Percentiles rank a stretch among this genome's conserved stretches.
phyloP scores from a whole-genome alignment of 768 basidiomycete species.

The Gloeopeniophorella convolvens region DNA sequence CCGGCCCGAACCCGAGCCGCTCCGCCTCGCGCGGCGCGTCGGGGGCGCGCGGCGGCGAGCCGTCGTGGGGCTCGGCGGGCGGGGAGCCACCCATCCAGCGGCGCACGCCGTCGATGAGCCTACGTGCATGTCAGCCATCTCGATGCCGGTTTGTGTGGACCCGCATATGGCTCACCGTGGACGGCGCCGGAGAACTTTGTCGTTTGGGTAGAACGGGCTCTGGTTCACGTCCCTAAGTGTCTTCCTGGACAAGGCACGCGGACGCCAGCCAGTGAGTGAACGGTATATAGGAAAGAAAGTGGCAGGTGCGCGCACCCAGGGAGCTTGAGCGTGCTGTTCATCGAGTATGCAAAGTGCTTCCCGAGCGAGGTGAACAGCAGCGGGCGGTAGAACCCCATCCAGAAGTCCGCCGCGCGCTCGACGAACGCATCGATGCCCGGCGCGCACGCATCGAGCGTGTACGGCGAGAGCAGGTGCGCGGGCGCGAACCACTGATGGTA shows the following conservation, averaged over 20 bases:
- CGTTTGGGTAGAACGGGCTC: constrained; percentile 70
- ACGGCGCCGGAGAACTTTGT: constrained; percentile 28
- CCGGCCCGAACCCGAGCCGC: no score
- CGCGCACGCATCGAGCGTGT: constrained; percentile 58
- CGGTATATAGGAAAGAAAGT: not conserved
- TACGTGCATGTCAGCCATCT: constrained; percentile 27
- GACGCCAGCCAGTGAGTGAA: not conserved
- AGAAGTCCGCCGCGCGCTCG: constrained; percentile 61
- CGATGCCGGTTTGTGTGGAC: not conserved
- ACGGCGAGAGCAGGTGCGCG: constrained; percentile 63
- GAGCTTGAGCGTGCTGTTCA: constrained; percentile 81
- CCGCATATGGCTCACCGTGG: constrained; percentile 38
- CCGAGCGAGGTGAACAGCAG: constrained; percentile 76
- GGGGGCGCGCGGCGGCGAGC: not conserved
- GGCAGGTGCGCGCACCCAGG: constrained; percentile 51
- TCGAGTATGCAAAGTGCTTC: constrained; percentile 88
- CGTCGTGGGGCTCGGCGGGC: constrained; percentile 23
- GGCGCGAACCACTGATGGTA: constrained; percentile 84
- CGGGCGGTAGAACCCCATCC: constrained; percentile 87
- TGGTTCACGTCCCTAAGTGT: constrained; percentile 58
- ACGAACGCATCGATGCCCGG: constrained; percentile 55
- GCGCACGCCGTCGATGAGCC: constrained; percentile 72
- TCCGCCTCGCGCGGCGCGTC: constrained; percentile 8
- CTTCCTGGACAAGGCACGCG: constrained; percentile 41
- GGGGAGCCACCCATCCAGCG: constrained; percentile 70